These are phyloP conservation scores for Meripilus lineatus DNA, from an alignment of 1,284 basidiomycete genomes.

Conservation along the genomic window DNA sequence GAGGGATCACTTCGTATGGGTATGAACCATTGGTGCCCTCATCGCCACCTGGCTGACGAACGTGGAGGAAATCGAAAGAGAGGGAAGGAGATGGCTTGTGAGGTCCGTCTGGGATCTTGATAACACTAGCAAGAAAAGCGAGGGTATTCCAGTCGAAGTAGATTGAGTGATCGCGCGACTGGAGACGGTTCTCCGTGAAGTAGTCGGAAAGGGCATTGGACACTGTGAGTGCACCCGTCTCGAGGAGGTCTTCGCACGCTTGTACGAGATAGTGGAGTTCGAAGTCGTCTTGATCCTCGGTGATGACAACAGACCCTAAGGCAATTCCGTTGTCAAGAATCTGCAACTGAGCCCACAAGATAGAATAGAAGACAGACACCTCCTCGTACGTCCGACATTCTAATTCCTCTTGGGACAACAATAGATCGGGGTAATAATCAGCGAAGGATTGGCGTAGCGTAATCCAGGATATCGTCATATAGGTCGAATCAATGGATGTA, in stretches of 20 bases:
- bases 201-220: slow-evolving; percentile 50
- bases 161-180: slow-evolving; percentile 38
- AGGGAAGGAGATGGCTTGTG: slow-evolving; percentile 16
- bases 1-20: slow-evolving; percentile 53
- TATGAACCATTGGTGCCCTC: slow-evolving; percentile 28
- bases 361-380: slow-evolving; percentile 50
- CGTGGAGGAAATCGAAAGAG: slow-evolving; percentile 44
- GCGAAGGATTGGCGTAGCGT: slow-evolving; percentile 50
- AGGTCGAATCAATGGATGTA: slow-evolving; percentile 34
- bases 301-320: slow-evolving; percentile 53
- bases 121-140: slow-evolving; percentile 49
- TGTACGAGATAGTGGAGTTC: slow-evolving; percentile 52
- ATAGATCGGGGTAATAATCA: slow-evolving; percentile 43
- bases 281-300: slow-evolving; percentile 43
- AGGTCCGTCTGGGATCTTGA: slow-evolving; percentile 51
- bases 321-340: slow-evolving; percentile 62
- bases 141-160: slow-evolving; percentile 68
- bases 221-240: slow-evolving; percentile 32
- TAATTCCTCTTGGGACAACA: slow-evolving; percentile 40
- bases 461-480: slow-evolving; percentile 48
- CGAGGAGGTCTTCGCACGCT: slow-evolving; percentile 48
- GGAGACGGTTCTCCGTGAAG: slow-evolving; percentile 40
- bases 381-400: slow-evolving; percentile 57
- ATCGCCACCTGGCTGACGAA: slow-evolving; percentile 17
- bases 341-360: slow-evolving; percentile 63